These are phyloP conservation scores for Schwanniomyces yamadae DNA, from an alignment of 805 yeast genomes.

Conservation along the genomic window DNA sequence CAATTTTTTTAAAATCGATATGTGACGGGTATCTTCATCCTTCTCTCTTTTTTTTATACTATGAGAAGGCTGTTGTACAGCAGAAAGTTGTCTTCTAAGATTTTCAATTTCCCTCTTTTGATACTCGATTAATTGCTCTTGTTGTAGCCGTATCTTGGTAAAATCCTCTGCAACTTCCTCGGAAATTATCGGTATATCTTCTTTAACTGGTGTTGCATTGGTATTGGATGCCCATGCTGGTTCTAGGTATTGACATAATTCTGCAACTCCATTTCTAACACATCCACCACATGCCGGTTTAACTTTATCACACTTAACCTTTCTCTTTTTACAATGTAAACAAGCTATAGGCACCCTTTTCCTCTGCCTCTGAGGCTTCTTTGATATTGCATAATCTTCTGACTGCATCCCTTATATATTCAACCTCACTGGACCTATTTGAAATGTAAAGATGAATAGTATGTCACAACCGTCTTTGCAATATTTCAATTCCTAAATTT, in stretches of 20 bases:
- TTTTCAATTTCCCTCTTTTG: slow-evolving; percentile 34
- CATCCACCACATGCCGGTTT: slow-evolving; percentile 44
- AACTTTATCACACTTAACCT: slow-evolving; percentile 44
- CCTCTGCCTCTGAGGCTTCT: slow-evolving; percentile 20
- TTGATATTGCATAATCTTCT: neutral
- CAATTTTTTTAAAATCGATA: slow-evolving; percentile 23
- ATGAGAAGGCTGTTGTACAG: slow-evolving; percentile 13
- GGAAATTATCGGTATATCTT: neutral
- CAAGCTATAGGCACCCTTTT: slow-evolving; percentile 42
- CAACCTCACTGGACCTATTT: too few relatives aligned
- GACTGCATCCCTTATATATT: too few relatives aligned
- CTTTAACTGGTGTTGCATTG: neutral
- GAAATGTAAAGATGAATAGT: neutral
- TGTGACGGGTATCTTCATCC: neutral
- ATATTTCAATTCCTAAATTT: neutral
- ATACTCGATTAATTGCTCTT: slow-evolving; percentile 21
- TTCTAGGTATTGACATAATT: slow-evolving; percentile 39
- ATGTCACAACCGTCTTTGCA: too few relatives aligned
- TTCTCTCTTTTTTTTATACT: neutral
- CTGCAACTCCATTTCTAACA: slow-evolving; percentile 38
- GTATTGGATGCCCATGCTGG: slow-evolving; percentile 34
- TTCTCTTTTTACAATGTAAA: slow-evolving; percentile 38
- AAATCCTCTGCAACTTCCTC: slow-evolving; percentile 17
- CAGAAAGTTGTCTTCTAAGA: slow-evolving; percentile 25
- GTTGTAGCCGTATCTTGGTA: slow-evolving; percentile 12